Conservation (phyloP, 2,329 filamentous ascomycete species). For the Pseudopithomyces chartarum region DNA sequence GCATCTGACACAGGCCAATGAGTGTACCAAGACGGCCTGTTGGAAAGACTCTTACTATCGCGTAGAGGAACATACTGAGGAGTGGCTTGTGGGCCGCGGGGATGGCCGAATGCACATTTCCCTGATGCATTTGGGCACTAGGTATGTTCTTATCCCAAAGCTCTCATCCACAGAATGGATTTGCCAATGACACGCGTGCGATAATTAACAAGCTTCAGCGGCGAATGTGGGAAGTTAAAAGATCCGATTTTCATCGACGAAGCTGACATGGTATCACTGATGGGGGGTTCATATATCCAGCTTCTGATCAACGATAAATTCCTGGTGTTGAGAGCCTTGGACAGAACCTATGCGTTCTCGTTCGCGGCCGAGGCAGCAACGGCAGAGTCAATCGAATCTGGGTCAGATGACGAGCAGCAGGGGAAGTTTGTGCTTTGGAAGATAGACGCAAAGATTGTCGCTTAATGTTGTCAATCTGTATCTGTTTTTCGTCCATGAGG, state of each 20-base stretch:
- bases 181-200: no score
- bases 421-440: background rate
- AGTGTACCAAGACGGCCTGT: slow-evolving; percentile 2
- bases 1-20: background rate
- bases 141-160: background rate
- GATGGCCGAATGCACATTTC: background rate
- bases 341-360: slow-evolving; percentile 3
- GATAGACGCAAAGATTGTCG: background rate
- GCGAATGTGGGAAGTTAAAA: background rate
- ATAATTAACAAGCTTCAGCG: slow-evolving; percentile 1
- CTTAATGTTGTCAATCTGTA: background rate
- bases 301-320: slow-evolving; percentile 9
- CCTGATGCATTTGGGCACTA: slow-evolving; percentile 4
- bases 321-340: background rate
- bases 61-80: background rate
- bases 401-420: background rate
- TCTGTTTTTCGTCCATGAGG: background rate
- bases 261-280: background rate
- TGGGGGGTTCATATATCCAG: background rate
- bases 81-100: background rate
- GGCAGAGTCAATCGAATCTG: background rate
- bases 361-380: background rate
- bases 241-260: background rate
- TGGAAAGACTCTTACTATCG: slow-evolving; percentile 18
- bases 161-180: no score